Evolutionary conservation across 164 flowering plant genomes (phyloP).

Genomic region (Vitis amurensis): DNA sequence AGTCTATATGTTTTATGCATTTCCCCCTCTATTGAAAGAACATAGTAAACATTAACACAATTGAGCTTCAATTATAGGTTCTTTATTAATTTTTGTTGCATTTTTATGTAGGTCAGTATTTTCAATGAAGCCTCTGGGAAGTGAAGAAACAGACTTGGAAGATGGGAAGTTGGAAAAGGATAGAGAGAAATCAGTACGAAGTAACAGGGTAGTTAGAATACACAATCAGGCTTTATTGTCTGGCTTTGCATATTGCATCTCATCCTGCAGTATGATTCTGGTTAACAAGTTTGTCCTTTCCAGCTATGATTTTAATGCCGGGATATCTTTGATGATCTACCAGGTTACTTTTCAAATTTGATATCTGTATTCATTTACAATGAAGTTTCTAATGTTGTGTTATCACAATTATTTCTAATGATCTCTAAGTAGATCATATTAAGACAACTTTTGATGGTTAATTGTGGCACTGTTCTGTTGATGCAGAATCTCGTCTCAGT

Average conservation of each 20-base stretch:
- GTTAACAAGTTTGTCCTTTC: constrained; percentile 95
- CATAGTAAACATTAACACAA: neutral
- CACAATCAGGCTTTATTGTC: constrained; percentile 82
- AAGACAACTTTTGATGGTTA: constrained; percentile 1
- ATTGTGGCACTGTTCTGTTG: constrained; percentile 16
- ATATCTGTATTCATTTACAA: neutral
- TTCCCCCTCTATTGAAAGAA: too few relatives aligned
- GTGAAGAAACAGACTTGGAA: constrained; percentile 66
- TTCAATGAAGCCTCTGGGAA: constrained; percentile 42
- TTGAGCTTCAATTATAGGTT: neutral
- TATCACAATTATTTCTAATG: neutral
- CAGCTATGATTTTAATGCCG: constrained; percentile 91
- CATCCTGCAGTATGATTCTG: constrained; percentile 98
- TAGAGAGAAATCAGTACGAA: constrained; percentile 42
- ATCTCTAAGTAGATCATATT: neutral
- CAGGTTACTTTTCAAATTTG: constrained; percentile 49
- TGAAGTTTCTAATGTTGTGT: neutral
- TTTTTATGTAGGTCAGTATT: constrained; percentile 36
- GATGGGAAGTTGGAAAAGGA: constrained; percentile 58
- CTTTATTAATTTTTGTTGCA: constrained; percentile 1
- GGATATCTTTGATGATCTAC: constrained; percentile 94
- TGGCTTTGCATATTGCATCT: constrained; percentile 90
- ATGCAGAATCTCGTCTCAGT: constrained; percentile 95
- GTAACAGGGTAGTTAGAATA: constrained; percentile 38
- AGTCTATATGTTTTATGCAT: neutral